phyloP scores from a whole-genome alignment of 306 rosid species.

The Cicer judaicum region DNA sequence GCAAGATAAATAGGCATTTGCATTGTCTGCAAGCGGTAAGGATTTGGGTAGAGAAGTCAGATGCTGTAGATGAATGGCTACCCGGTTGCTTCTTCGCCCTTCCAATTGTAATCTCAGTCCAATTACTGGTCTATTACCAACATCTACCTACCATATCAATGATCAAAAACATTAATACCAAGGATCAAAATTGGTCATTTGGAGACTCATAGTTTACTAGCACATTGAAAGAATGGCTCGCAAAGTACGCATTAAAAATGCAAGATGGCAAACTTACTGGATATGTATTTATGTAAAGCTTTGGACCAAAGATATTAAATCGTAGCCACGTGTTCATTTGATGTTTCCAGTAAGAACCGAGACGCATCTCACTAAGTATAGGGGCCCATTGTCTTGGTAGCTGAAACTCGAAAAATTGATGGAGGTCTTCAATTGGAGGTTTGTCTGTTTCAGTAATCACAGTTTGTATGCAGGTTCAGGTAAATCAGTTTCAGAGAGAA shows the following conservation, averaged over 20 bases:
- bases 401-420: slow-evolving; percentile 89
- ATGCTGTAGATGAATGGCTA: slow-evolving; percentile 85
- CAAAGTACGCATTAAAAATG: slow-evolving; percentile 9
- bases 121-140: slow-evolving; percentile 87
- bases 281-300: slow-evolving; percentile 78
- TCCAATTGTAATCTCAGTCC: slow-evolving; percentile 82
- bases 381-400: slow-evolving; percentile 95
- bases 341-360: slow-evolving; percentile 77
- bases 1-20: slow-evolving; percentile 54
- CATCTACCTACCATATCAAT: slow-evolving; percentile 71
- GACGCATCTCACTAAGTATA: slow-evolving; percentile 74
- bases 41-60: slow-evolving; percentile 70
- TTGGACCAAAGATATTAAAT: slow-evolving; percentile 79
- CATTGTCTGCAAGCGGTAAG: slow-evolving; percentile 77
- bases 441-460: slow-evolving; percentile 61
- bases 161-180: neutral
- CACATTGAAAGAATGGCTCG: slow-evolving; percentile 7
- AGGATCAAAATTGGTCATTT: neutral
- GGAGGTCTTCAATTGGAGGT: slow-evolving; percentile 83
- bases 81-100: slow-evolving; percentile 83
- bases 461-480: slow-evolving; percentile 26
- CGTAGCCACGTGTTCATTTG: slow-evolving; percentile 68
- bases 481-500: slow-evolving; percentile 30
- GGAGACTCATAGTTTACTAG: neutral
- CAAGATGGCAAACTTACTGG: slow-evolving; percentile 55